Evolutionary conservation across 2,329 filamentous ascomycete genomes (phyloP).

Genomic region (Penicillium brevicompactum): DNA sequence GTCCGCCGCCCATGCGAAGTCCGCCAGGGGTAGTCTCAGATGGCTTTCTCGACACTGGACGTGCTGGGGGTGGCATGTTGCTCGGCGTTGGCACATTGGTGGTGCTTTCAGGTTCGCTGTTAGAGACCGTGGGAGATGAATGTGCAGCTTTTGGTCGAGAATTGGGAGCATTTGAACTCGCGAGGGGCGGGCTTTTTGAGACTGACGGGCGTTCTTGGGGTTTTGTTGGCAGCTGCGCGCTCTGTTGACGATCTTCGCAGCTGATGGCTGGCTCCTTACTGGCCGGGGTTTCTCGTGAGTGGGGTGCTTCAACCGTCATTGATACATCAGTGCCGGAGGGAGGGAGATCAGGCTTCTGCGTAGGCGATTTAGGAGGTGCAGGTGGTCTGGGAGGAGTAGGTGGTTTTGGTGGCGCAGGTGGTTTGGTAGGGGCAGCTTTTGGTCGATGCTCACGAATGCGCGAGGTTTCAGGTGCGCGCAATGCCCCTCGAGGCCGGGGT

Average conservation of each 20-base stretch:
- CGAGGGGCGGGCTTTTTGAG: background rate
- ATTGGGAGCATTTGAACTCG: background rate
- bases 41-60: background rate
- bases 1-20: constrained; percentile 36
- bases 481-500: background rate
- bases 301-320: background rate
- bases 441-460: background rate
- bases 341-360: background rate
- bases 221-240: background rate
- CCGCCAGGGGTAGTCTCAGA: constrained; percentile 23
- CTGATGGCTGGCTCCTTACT: background rate
- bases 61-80: constrained; percentile 3
- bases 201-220: background rate
- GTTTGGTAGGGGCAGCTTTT: background rate
- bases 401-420: background rate
- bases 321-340: background rate
- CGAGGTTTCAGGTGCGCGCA: background rate
- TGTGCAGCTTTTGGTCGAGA: background rate
- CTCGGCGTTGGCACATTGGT: background rate
- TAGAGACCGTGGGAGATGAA: background rate
- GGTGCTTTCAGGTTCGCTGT: background rate
- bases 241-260: background rate
- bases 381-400: background rate
- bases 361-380: background rate
- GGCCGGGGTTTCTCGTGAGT: background rate